Conservation (phyloP, 140 eudicot genomes). For the Stevia rebaudiana region DNA sequence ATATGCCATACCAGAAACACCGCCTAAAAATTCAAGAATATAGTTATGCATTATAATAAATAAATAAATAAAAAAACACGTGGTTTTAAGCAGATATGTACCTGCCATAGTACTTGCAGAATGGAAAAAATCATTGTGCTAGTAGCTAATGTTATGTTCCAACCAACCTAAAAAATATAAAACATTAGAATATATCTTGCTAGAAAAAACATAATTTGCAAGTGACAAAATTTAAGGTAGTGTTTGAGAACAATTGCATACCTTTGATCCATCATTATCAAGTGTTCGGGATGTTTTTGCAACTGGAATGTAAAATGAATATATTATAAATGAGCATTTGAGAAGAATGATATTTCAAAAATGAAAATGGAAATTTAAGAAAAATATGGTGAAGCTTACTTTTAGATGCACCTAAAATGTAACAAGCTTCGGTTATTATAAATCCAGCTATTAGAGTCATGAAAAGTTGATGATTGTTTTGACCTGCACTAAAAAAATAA, state of each 20-base stretch:
- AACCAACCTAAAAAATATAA: constrained; percentile 21
- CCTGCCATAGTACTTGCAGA: constrained; percentile 84
- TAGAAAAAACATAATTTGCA: background rate
- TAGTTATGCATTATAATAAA: background rate
- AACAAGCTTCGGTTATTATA: constrained; percentile 48
- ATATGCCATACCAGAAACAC: constrained; percentile 63
- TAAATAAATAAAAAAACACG: background rate
- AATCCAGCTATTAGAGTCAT: constrained; percentile 49
- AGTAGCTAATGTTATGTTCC: constrained; percentile 35
- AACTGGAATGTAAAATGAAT: constrained; percentile 27
- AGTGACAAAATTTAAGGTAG: constrained; percentile 2
- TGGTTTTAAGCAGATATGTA: constrained; percentile 11
- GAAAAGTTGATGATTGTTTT: constrained; percentile 51
- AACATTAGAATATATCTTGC: constrained; percentile 4
- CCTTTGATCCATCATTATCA: constrained; percentile 29
- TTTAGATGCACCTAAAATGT: constrained; percentile 40
- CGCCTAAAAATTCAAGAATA: constrained; percentile 30
- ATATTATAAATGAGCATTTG: background rate
- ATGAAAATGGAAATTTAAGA: background rate
- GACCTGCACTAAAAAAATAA: constrained; percentile 45
- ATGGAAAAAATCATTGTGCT: constrained; percentile 62
- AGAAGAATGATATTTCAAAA: background rate
- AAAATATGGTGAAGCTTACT: constrained; percentile 39
- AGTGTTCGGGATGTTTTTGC: constrained; percentile 11
- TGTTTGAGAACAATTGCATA: constrained; percentile 10